phyloP scores from a whole-genome alignment of 192 early-diverging fungal species.

The Coemansia sp. region DNA sequence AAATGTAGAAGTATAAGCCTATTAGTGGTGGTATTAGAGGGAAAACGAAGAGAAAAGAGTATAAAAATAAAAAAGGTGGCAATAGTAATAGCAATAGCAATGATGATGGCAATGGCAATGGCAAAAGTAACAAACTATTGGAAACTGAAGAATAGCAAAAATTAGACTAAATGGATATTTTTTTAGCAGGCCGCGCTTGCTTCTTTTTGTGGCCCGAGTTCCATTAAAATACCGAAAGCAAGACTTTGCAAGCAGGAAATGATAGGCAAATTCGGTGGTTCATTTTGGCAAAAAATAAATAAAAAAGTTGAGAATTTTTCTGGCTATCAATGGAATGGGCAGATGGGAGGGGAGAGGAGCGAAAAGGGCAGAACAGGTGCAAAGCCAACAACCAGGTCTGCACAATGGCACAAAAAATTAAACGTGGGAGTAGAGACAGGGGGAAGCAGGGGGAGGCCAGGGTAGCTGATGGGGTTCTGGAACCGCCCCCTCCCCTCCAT shows the following conservation, averaged over 20 bases:
- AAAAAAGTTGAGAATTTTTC: neutral
- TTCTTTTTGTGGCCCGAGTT: conserved; percentile 5
- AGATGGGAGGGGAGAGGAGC: neutral
- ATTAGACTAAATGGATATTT: neutral
- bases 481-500: conserved; percentile 1
- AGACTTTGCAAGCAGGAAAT: neutral
- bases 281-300: neutral
- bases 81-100: neutral
- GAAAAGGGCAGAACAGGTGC: neutral
- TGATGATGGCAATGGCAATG: neutral
- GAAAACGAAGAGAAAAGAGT: neutral
- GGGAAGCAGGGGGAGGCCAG: neutral
- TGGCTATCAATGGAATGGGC: conserved; percentile 5
- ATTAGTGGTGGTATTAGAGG: neutral
- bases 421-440: conserved; percentile 8
- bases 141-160: conserved; percentile 3
- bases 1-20: neutral
- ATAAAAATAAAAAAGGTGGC: neutral
- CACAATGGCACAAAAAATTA: conserved; percentile 10
- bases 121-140: conserved; percentile 8
- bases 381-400: neutral
- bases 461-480: conserved; percentile 2
- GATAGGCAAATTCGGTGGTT: neutral
- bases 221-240: conserved; percentile 8
- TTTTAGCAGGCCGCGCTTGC: neutral